These are phyloP conservation scores for Phaffia rhodozyma DNA, from an alignment of 1,284 basidiomycete genomes.

Conservation along the genomic window DNA sequence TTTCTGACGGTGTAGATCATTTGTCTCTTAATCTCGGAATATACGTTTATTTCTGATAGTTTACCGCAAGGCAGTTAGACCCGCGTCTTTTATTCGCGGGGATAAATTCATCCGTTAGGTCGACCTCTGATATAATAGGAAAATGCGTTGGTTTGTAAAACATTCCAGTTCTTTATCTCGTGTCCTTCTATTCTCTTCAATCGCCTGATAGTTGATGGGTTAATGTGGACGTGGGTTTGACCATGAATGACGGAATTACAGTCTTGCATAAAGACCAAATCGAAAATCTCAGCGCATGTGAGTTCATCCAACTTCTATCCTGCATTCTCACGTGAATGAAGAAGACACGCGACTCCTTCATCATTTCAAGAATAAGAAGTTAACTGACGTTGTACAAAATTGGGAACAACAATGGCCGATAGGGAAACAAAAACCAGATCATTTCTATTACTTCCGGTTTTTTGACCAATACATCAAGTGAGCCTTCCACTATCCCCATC, in stretches of 20 bases:
- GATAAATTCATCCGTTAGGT: slow-evolving; percentile 89
- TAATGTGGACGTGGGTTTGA: neutral
- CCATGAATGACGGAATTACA: neutral
- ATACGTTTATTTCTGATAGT: neutral
- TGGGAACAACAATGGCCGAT: no score
- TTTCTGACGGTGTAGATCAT: neutral
- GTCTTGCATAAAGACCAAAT: slow-evolving; percentile 91
- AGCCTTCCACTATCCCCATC: no score
- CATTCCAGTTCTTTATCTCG: neutral
- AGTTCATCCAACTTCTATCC: no score
- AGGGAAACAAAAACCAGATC: slow-evolving; percentile 77
- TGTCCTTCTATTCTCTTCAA: neutral
- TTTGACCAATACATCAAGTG: slow-evolving; percentile 97
- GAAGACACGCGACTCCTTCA: no score
- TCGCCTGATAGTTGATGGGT: no score
- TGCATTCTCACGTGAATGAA: no score
- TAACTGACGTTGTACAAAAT: no score
- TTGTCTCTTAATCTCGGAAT: no score
- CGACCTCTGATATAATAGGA: slow-evolving; percentile 77
- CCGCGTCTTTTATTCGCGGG: slow-evolving; percentile 73
- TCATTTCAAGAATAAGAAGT: no score
- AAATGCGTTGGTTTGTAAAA: slow-evolving; percentile 50
- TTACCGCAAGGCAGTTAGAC: slow-evolving; percentile 5
- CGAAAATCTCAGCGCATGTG: slow-evolving; percentile 74
- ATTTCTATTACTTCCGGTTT: slow-evolving; percentile 86